Conservation (phyloP, 2,329 filamentous ascomycete species). For the Talaromyces pinophilus region DNA sequence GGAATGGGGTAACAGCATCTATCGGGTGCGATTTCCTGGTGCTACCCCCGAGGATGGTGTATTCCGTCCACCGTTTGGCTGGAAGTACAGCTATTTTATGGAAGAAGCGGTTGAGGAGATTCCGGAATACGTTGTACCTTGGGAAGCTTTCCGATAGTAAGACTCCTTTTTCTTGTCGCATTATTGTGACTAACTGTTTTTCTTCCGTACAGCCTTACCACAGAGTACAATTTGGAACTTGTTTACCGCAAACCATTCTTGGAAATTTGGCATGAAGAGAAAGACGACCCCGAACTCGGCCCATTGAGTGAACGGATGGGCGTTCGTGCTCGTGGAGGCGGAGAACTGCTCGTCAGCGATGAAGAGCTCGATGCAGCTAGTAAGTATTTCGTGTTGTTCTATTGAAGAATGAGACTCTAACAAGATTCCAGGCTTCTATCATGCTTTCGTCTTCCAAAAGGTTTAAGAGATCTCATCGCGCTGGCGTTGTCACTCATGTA, state of each 20-base stretch:
- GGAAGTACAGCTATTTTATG: slow-evolving; percentile 97
- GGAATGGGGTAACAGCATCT: slow-evolving; percentile 92
- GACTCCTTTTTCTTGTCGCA: slow-evolving; percentile 23
- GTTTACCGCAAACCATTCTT: slow-evolving; percentile 89
- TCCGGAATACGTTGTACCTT: slow-evolving; percentile 96
- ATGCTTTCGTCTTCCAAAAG: slow-evolving; percentile 97
- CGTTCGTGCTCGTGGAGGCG: slow-evolving; percentile 71
- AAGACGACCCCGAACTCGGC: slow-evolving; percentile 77
- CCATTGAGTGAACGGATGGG: slow-evolving; percentile 94
- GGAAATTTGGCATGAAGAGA: slow-evolving; percentile 90
- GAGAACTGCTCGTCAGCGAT: slow-evolving; percentile 68
- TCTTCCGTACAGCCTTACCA: slow-evolving; percentile 62
- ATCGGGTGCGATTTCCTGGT: slow-evolving; percentile 83
- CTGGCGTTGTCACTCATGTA: not conserved
- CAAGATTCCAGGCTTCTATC: slow-evolving; percentile 65
- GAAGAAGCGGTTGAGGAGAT: slow-evolving; percentile 95
- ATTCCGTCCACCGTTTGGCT: slow-evolving; percentile 92
- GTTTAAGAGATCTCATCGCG: not conserved
- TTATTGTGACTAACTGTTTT: slow-evolving; percentile 23
- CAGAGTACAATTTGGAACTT: slow-evolving; percentile 94
- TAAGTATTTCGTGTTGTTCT: slow-evolving; percentile 31
- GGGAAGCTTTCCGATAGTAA: slow-evolving; percentile 89
- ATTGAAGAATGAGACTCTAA: not conserved
- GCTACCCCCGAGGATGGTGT: slow-evolving; percentile 81
- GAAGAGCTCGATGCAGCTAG: slow-evolving; percentile 91